phyloP scores from a whole-genome alignment of 176 grass and related monocot genomes.

The Raddia guianensis region DNA sequence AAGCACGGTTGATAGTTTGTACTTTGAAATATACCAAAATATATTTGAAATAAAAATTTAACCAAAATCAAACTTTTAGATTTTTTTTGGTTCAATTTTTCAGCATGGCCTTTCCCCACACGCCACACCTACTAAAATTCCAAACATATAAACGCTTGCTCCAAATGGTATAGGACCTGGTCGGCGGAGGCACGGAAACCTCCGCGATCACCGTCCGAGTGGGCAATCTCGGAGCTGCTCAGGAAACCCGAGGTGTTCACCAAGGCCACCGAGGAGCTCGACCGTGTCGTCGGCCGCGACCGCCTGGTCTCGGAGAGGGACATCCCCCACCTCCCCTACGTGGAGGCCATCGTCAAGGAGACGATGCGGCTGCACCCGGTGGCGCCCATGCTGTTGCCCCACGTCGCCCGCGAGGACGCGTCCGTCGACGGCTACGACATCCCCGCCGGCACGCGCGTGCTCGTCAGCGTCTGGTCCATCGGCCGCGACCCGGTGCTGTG shows the following conservation, averaged over 20 bases:
- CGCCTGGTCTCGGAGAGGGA: conserved; percentile 71
- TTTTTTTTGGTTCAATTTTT: too few relatives aligned
- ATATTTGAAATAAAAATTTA: too few relatives aligned
- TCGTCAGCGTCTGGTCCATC: conserved; percentile 72
- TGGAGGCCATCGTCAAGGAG: conserved; percentile 71
- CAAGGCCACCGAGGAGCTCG: conserved; percentile 66
- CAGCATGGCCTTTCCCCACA: too few relatives aligned
- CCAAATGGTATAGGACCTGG: conserved; percentile 44
- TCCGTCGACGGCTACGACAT: conserved; percentile 59
- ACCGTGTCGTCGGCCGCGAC: conserved; percentile 54
- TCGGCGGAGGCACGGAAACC: conserved; percentile 66
- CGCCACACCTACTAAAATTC: too few relatives aligned
- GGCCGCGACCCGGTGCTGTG: conserved; percentile 56
- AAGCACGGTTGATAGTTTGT: too few relatives aligned
- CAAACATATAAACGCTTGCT: too few relatives aligned
- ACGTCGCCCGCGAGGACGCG: too few relatives aligned
- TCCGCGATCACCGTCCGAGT: conserved; percentile 56
- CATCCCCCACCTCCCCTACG: conserved; percentile 42
- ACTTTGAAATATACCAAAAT: too few relatives aligned
- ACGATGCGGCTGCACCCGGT: conserved; percentile 70
- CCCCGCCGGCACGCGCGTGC: conserved; percentile 54
- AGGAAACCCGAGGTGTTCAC: conserved; percentile 52
- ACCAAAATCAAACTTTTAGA: too few relatives aligned
- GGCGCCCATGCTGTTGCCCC: conserved; percentile 57
- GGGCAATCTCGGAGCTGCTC: conserved; percentile 65